Base-by-base conservation (phyloP, 163 green algal genomes). In the Coccomyxa subellipsoidea region DNA sequence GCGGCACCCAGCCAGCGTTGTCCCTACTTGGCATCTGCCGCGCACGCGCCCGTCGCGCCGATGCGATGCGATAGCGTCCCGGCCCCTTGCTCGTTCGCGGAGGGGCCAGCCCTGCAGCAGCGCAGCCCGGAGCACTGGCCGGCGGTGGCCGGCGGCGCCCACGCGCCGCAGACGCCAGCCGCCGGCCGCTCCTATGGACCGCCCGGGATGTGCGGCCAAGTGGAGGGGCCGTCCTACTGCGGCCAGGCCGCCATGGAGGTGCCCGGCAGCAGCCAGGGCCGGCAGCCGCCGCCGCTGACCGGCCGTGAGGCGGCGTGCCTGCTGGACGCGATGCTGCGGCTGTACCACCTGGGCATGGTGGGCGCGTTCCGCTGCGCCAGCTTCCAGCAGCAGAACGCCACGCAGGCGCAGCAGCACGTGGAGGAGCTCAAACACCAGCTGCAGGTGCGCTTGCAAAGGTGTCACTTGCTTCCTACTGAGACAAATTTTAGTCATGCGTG, bases 291-390 rank as follows among this genome's bases (percentile, higher is more conserved):
- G 29, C 21, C 66, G 27, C 66, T 73, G 66, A 36, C 66, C 8
- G 70, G 27, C 0, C 70, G 70, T 27, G 70, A 77, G 70, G 70
- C 70, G 18, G 18, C 70, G 18, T 38, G 32, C 32, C 80, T 94
- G 47, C 36, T 88, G 27, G 87, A 94, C 83, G 75, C 77, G 6
- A 37, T 90, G 69, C 38, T 92, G 27, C 66, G 90, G 66, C 80
- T 94, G 72, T 92, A 92, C 87, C 86, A 91, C 54, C 75, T 94
- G 39, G 87, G 87, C 21, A 80, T 89, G 53, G 85, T 80, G 25
- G 71, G 36, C 18, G 79, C 73, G 25, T 92, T 91, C 83, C 91
- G 91, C 80, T 40, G 21, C 35, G 37, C 69, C 77, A 85, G 75
- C 47, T 82, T 82, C 37, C 83, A 86, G 80, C 34, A 82, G 77